A percentile compares a stretch with the other conserved stretches of the same genome.
These are phyloP conservation scores for Yamagishiella unicocca DNA, from an alignment of 139 green algal species.

Conservation along the genomic window DNA sequence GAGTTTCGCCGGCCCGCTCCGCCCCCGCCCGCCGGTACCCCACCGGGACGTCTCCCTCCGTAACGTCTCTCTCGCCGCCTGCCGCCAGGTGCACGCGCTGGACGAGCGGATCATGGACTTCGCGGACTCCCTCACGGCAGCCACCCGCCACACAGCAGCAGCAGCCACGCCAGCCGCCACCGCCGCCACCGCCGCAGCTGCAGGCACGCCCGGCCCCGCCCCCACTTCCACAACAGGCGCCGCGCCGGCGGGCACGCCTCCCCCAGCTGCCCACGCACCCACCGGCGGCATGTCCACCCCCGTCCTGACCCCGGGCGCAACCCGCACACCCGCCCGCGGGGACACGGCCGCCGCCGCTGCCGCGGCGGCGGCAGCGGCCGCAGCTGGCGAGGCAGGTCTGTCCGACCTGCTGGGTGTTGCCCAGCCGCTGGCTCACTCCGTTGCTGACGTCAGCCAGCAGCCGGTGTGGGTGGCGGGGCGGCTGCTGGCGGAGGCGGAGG, in stretches of 20 bases:
- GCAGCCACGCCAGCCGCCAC: neutral
- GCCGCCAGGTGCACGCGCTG: slow-evolving; percentile 38
- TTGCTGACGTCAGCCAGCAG: slow-evolving; percentile 62
- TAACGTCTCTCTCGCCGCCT: too few relatives aligned
- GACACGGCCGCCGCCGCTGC: neutral
- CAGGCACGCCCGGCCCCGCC: neutral
- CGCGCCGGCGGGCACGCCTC: neutral
- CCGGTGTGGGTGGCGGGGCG: slow-evolving; percentile 76
- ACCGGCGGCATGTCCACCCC: neutral
- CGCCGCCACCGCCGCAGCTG: neutral
- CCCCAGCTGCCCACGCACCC: neutral
- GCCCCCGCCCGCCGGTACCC: too few relatives aligned
- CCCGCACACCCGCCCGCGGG: neutral
- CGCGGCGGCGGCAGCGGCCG: neutral
- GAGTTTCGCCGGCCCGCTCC: too few relatives aligned
- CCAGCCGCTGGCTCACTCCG: slow-evolving; percentile 25
- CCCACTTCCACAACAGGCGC: neutral
- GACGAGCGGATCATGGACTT: slow-evolving; percentile 60
- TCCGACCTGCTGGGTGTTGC: too few relatives aligned
- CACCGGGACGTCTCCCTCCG: too few relatives aligned
- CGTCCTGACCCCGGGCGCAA: neutral
- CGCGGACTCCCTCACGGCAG: slow-evolving; percentile 22
- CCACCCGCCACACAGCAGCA: neutral
- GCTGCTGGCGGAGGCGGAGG: slow-evolving; percentile 62
- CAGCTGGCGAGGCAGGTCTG: too few relatives aligned